Evolutionary conservation across 2,329 filamentous ascomycete genomes (phyloP), one percentile per base, ranked within the genome.

Genomic region (Pseudopithomyces chartarum): DNA sequence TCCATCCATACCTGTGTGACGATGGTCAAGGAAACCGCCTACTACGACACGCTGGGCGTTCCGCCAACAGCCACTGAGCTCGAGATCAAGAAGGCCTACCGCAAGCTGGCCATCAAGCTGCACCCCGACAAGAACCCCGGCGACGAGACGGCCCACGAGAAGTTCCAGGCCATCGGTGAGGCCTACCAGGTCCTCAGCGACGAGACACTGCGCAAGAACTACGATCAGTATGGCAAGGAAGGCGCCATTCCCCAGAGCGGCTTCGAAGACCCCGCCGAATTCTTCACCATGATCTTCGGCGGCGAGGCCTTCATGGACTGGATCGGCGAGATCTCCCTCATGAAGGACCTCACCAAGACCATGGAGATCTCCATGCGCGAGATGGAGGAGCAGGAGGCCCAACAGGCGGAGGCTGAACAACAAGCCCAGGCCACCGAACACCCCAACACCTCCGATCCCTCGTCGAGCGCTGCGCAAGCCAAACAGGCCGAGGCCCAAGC

Each of bases 101-200:
- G 93, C 74, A 97, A 79, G 67, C 85, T 95, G 66, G 95, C 95
- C 66, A 97, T 98, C 76, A 86, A 93, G 66, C 91, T 96, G 70
- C 94, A 97, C 77, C 92, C 92, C 62, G 95, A 99, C 81, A 99
- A 99, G 83, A 99, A 99, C 78, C 95, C 94, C 56, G 91, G 93
- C 71, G 95, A 99, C 75, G 93, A 95, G 64, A 92, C 90, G 22
- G 95, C 95, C 36, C 91, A 97, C 79, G 90, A 88, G 72, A 94
- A 93, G 77, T 99, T 99, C 79, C 95, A 99, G 80, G 87, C 86
- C 57, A 87, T 90, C 61, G 87, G 87, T 58, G 87, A 90, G 76
- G 87, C 87, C 57, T 90, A 90, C 71, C 87, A 90, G 78, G 90
- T 99, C 49, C 87, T 99, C 61, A 95, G 90, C 71, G 90, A 97